Evolutionary conservation across 345 rosid species (phyloP).

Genomic region (Corymbia maculata): DNA sequence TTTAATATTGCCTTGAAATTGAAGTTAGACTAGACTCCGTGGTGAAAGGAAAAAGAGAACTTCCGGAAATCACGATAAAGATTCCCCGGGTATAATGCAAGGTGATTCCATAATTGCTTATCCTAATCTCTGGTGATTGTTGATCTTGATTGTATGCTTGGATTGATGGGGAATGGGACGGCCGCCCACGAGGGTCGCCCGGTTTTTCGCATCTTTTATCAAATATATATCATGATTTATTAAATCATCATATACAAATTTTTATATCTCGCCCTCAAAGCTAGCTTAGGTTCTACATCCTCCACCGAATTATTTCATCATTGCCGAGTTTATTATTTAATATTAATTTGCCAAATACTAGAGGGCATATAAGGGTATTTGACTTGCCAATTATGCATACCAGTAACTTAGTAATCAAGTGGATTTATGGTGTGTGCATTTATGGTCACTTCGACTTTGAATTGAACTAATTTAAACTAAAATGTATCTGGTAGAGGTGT

Average conservation of each 20-base stretch:
- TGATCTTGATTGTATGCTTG: too few species aligned
- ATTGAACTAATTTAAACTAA: not conserved
- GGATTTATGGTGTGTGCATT: not conserved
- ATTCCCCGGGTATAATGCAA: too few species aligned
- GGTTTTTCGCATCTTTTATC: not conserved
- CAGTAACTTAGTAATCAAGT: not conserved
- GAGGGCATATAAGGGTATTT: not conserved
- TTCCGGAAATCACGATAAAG: not conserved
- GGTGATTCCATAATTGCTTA: too few species aligned
- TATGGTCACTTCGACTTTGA: not conserved
- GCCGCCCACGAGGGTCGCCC: accelerated
- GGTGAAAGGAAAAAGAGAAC: not conserved
- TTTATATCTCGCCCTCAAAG: not conserved
- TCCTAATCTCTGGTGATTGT: too few species aligned
- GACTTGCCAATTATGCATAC: not conserved
- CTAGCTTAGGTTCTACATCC: not conserved
- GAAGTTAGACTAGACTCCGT: not conserved
- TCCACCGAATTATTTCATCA: not conserved
- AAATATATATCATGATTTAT: too few species aligned
- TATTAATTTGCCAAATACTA: not conserved
- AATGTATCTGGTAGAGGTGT: not conserved
- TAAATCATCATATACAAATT: too few species aligned
- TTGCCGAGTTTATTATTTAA: not conserved
- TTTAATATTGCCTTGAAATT: not conserved
- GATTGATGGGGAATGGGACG: not conserved